Base-by-base conservation (phyloP, 768 basidiomycete genomes). In the Nidularia pulvinata region DNA sequence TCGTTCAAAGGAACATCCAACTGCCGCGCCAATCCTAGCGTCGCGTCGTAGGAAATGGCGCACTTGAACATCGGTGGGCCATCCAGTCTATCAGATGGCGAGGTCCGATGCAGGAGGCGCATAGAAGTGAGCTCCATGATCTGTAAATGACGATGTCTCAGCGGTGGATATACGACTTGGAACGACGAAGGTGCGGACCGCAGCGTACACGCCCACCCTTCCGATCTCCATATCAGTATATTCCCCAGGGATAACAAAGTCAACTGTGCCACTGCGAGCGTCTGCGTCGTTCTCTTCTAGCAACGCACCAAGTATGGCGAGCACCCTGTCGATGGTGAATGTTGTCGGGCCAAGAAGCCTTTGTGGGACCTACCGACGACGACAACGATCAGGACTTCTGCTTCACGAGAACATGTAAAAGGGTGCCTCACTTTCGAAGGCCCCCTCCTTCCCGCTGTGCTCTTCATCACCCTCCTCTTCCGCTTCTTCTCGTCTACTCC, bases 221-320 rank as follows among this genome's bases (percentile, higher is more conserved):
- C 79, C 70, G 11, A 84, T 77, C 59, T 92, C 91, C 78, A 84
- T 84, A 61, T 92, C 90, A 0, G 88, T 88, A 39, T 86, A 79
- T 58, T 91, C 89, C 3, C 89, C 89, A 1, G 85, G 80, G 36
- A 84, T 68, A 4, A 60, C 73, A 49, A 81, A 84, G 51, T 83
- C 75, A 1, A 73, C 11, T 42, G 13, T n/a, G n/a, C n/a, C n/a
- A n/a, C n/a, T n/a, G n/a, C n/a, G n/a, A n/a, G n/a, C n/a, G n/a
- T 89, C 83, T 0, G 65, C 69, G 57, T 83, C 87, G 58, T 91
- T 83, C 62, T 91, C 92, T 59, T 91, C 87, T 10, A 93, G 59
- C 1, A 97, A 68, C 0, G 85, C 80, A 1, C 90, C 92, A 1
- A 95, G 76, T 50, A 95, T 88, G 0, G 91, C 93, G 3, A 91